Percentiles rank a stretch among this genome's conserved stretches.
These are phyloP conservation scores for Calophaca sinica DNA, from an alignment of 306 rosid species.

Conservation along the genomic window DNA sequence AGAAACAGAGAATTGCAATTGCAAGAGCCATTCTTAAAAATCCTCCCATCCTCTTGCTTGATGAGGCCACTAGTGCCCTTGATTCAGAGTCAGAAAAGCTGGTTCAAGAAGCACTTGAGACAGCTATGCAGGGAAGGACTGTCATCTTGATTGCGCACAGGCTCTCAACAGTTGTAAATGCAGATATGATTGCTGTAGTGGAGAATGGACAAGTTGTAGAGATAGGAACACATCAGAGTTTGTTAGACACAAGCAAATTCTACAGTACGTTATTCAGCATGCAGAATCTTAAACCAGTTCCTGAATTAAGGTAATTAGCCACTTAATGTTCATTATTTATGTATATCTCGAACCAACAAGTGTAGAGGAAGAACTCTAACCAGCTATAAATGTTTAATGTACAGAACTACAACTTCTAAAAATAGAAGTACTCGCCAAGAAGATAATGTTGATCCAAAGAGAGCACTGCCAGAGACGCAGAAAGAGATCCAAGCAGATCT, in stretches of 20 bases:
- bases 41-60: constrained; percentile 84
- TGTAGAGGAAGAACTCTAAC: constrained; percentile 38
- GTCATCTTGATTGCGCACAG: constrained; percentile 86
- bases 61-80: constrained; percentile 94
- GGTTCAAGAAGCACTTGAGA: constrained; percentile 90
- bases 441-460: constrained; percentile 51
- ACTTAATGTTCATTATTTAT: constrained; percentile 12
- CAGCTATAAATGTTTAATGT: constrained; percentile 45
- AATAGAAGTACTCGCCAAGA: constrained; percentile 53
- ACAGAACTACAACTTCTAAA: constrained; percentile 55
- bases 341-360: background rate
- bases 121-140: constrained; percentile 80
- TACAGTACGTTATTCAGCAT: constrained; percentile 65
- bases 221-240: constrained; percentile 75
- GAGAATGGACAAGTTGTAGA: constrained; percentile 75
- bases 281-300: constrained; percentile 72
- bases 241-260: constrained; percentile 70
- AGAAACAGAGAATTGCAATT: constrained; percentile 88
- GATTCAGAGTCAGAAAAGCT: constrained; percentile 84
- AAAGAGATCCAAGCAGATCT: constrained; percentile 41
- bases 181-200: constrained; percentile 80
- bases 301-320: constrained; percentile 58
- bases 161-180: constrained; percentile 79
- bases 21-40: constrained; percentile 89
- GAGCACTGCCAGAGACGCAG: constrained; percentile 41